These are phyloP conservation scores for Candida maris DNA, from an alignment of 805 yeast genomes.

Conservation along the genomic window DNA sequence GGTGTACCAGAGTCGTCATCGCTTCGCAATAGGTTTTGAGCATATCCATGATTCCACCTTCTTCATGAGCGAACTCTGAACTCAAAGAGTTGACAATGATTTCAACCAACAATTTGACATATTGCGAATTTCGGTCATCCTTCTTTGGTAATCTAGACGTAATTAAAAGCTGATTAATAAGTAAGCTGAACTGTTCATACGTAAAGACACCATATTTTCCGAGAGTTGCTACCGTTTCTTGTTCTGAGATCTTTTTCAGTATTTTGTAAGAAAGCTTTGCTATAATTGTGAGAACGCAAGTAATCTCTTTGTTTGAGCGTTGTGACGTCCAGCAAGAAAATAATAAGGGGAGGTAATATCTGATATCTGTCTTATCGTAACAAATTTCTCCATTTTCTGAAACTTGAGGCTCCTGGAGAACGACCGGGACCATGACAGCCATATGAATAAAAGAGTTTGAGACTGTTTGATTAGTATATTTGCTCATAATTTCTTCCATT, in stretches of 20 bases:
- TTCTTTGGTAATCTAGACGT: conserved; percentile 22
- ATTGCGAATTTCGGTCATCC: conserved; percentile 24
- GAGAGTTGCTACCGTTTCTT: conserved; percentile 32
- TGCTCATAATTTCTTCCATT: conserved; percentile 48
- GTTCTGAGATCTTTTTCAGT: conserved; percentile 32
- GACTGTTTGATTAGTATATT: conserved; percentile 52
- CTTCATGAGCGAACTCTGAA: conserved; percentile 40
- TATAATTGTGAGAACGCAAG: conserved; percentile 57
- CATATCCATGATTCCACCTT: conserved; percentile 47
- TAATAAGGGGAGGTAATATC: conserved; percentile 57
- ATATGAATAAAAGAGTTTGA: conserved; percentile 49
- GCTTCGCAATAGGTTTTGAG: conserved; percentile 60
- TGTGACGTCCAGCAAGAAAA: conserved; percentile 71
- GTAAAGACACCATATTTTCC: conserved; percentile 63
- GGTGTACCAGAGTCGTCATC: conserved; percentile 80
- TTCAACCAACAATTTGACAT: conserved; percentile 25
- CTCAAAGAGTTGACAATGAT: conserved; percentile 61
- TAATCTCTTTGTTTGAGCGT: conserved; percentile 50
- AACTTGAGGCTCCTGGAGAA: conserved; percentile 27
- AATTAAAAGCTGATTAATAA: conserved; percentile 50
- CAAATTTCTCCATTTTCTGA: conserved; percentile 12
- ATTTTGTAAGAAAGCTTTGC: conserved; percentile 56
- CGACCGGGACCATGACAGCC: conserved; percentile 50
- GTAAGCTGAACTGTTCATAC: conserved; percentile 53
- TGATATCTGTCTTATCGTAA: conserved; percentile 29